These are phyloP conservation scores for Rhynchospora pubera DNA, from an alignment of 176 grass and related monocot genomes.

Conservation along the genomic window DNA sequence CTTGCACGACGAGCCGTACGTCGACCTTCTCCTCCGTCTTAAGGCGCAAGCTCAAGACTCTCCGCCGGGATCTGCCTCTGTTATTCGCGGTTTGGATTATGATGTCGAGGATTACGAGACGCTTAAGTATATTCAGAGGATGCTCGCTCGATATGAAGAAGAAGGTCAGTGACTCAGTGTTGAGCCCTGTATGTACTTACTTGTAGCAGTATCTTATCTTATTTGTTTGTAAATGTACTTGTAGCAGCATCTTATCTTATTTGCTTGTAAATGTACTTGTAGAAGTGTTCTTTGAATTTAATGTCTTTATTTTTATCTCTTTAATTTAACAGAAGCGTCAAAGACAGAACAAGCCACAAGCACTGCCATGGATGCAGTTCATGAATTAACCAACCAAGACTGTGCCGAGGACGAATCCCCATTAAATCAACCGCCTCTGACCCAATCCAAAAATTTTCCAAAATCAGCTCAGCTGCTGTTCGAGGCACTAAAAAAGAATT, in stretches of 20 bases:
- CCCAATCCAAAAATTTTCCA: conserved; percentile 36
- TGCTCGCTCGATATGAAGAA: conserved; percentile 66
- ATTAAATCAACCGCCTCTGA: conserved; percentile 15
- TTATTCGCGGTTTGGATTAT: conserved; percentile 20
- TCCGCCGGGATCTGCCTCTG: conserved; percentile 21
- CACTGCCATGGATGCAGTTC: not conserved
- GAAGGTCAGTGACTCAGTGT: not conserved
- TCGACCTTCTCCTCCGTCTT: conserved; percentile 51
- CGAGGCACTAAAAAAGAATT: conserved; percentile 80
- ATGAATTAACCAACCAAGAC: conserved; percentile 10
- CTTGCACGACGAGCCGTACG: conserved; percentile 39
- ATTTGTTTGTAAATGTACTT: not conserved
- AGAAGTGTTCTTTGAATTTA: not conserved
- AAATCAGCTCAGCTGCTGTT: conserved; percentile 57
- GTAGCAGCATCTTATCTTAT: not conserved
- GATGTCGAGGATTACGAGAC: conserved; percentile 68
- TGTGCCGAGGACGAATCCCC: not conserved
- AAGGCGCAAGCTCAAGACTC: conserved; percentile 35
- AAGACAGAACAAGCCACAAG: conserved; percentile 9
- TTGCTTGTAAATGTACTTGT: not conserved
- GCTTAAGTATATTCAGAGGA: conserved; percentile 64
- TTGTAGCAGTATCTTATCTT: not conserved
- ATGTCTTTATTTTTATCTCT: not conserved
- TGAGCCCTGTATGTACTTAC: not conserved
- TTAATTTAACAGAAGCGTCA: not conserved